Evolutionary conservation across 148 eudicot genomes (phyloP), one percentile per base, ranked within the genome.

Genomic region (Rhododendron vialii): DNA sequence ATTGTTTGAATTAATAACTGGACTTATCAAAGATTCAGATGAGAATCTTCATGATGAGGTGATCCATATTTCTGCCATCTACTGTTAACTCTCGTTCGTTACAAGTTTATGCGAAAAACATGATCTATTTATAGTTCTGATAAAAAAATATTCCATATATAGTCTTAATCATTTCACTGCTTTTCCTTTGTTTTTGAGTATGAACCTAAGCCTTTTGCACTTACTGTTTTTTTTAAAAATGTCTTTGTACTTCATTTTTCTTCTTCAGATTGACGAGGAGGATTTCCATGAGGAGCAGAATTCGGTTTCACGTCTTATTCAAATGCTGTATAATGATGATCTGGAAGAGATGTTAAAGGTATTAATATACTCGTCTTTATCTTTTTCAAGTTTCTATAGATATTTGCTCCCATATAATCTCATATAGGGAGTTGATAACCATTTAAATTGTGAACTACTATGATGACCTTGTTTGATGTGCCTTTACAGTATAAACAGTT

Each of bases 281-380:
- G 99, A 97, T 88, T 97, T 97, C 87, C 90, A 90, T 65, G 99
- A 95, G 90, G 99, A 97, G 88, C 99, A 97, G 89, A 97, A 95
- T 92, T 95, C 96, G 87, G 98, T 95, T 83, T 94, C 98, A 82
- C 94, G 99, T 86, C 98, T 97, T 86, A 93, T 97, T 82, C 98
- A 95, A 83, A 93, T 95, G 96, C 92, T 97, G 83, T 91, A 92
- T 88, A 93, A 90, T 92, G 94, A 93, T 84, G 94, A 95, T 84
- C 90, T 94, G 51, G 95, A 95, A 89, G 99, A 97, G 92, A 97
- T 95, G 99, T 88, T 92, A 73, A 97, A 94, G 98, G 99, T 94
- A 86, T 51, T 83, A 75, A 20, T 22, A 18, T 4, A 30, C 82
- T 87, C 43, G 38, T 83, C 81, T 30, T 30, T 45, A 8, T 17